A percentile compares a stretch with the other conserved stretches of the same genome.
Conservation (phyloP, 2,329 filamentous ascomycete species). For the Alternaria gaisen region DNA sequence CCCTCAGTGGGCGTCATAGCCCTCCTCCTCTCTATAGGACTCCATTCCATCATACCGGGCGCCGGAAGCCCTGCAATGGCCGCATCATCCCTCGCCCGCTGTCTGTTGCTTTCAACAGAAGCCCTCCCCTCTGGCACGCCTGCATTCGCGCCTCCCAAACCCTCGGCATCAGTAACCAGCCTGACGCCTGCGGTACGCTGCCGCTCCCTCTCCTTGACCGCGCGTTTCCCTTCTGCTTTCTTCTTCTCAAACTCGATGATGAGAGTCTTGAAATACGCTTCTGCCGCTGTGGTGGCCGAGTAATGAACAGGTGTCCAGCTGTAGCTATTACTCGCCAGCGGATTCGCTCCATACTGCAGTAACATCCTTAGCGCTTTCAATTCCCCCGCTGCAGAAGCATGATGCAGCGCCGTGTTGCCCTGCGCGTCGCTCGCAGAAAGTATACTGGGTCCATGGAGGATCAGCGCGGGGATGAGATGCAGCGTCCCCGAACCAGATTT, state of each 20-base stretch:
- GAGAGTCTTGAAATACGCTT: conserved; percentile 82
- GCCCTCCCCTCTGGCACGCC: not conserved
- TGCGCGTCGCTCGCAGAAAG: conserved; percentile 64
- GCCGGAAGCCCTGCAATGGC: conserved; percentile 40
- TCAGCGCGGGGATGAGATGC: conserved; percentile 54
- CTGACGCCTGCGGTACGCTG: conserved; percentile 41
- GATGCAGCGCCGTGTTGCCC: conserved; percentile 88
- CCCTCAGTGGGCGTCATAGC: conserved; percentile 53
- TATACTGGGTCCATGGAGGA: conserved; percentile 43
- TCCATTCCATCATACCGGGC: conserved; percentile 51
- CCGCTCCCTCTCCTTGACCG: conserved; percentile 41
- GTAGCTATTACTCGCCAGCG: conserved; percentile 75
- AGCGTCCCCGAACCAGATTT: conserved; percentile 52
- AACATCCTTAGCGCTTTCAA: conserved; percentile 79
- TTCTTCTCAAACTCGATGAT: conserved; percentile 75
- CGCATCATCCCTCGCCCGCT: conserved; percentile 46
- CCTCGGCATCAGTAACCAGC: conserved; percentile 14
- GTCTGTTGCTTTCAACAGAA: conserved; percentile 9
- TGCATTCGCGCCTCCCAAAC: not conserved
- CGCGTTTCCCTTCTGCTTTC: conserved; percentile 56
- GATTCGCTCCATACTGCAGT: conserved; percentile 79
- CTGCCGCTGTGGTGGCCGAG: conserved; percentile 80
- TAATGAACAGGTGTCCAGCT: conserved; percentile 87
- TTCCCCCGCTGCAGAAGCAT: conserved; percentile 83
- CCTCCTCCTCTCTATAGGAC: conserved; percentile 48